phyloP scores from a whole-genome alignment of 371 early-diverging fungal species.

The Mortierella sp. region DNA sequence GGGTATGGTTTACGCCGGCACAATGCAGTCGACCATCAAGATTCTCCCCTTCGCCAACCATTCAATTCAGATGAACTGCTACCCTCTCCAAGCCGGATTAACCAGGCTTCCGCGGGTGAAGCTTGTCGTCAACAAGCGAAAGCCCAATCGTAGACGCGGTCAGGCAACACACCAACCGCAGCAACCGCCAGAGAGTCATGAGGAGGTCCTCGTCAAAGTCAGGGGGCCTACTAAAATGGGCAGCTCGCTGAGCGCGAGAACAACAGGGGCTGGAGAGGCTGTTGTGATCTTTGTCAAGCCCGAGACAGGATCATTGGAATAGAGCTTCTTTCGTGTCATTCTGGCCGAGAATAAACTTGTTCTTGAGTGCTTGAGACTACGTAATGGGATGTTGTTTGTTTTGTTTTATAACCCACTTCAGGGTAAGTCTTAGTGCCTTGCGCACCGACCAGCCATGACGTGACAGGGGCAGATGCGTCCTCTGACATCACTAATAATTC shows the following conservation, averaged over 20 bases:
- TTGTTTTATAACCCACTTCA: neutral
- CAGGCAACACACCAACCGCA: conserved; percentile 14
- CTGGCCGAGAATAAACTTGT: neutral
- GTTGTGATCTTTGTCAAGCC: conserved; percentile 57
- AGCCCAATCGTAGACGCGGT: conserved; percentile 14
- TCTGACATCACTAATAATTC: conserved; percentile 1
- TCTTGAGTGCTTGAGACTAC: neutral
- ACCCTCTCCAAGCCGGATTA: conserved; percentile 66
- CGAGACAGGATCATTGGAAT: conserved; percentile 33
- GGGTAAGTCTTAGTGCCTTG: neutral
- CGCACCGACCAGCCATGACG: conserved; percentile 13
- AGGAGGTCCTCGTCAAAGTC: conserved; percentile 42
- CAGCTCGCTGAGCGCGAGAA: neutral
- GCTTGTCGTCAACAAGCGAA: conserved; percentile 53
- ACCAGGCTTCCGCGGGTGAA: conserved; percentile 68
- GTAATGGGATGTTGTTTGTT: neutral
- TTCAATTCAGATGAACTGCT: conserved; percentile 53
- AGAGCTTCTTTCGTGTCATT: neutral
- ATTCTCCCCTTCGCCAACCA: conserved; percentile 65
- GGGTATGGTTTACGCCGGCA: conserved; percentile 81
- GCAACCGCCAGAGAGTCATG: conserved; percentile 21
- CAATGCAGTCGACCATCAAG: conserved; percentile 69
- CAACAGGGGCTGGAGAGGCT: conserved; percentile 16
- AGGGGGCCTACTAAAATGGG: conserved; percentile 18
- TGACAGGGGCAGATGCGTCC: neutral